Conservation (phyloP, 2,329 filamentous ascomycete species). For the Zasmidium cellare region DNA sequence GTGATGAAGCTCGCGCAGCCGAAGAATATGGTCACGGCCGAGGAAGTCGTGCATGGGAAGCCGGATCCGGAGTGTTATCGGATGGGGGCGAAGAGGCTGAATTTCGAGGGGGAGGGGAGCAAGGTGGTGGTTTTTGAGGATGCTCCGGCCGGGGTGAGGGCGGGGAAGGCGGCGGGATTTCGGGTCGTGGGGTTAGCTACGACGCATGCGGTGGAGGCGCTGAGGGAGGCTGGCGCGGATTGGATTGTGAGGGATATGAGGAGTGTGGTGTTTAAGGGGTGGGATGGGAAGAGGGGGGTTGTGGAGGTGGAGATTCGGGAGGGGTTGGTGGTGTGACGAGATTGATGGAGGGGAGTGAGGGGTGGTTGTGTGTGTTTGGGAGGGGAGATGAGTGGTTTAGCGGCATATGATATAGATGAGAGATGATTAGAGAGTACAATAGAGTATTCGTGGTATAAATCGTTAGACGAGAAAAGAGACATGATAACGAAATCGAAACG, state of each 20-base stretch:
- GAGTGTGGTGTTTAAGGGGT: conserved; percentile 65
- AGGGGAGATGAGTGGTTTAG: not conserved
- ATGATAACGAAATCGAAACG: no score
- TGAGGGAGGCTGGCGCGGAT: conserved; percentile 76
- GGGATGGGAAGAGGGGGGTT: conserved; percentile 55
- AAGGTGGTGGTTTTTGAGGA: conserved; percentile 70
- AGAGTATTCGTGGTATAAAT: no score
- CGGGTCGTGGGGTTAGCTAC: conserved; percentile 82
- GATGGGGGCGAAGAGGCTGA: conserved; percentile 44
- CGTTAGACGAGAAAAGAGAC: no score
- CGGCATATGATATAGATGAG: not conserved
- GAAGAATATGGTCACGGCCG: conserved; percentile 49
- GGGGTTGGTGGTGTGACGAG: conserved; percentile 45
- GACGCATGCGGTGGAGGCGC: conserved; percentile 73
- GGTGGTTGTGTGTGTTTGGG: not conserved
- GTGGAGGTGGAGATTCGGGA: conserved; percentile 69
- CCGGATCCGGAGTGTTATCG: conserved; percentile 53
- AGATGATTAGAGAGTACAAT: no score
- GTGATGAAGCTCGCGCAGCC: conserved; percentile 50
- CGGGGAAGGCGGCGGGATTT: conserved; percentile 84
- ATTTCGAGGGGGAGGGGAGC: conserved; percentile 39
- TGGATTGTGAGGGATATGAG: conserved; percentile 81
- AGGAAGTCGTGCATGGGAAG: conserved; percentile 51
- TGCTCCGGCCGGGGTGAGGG: conserved; percentile 78
- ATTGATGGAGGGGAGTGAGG: not conserved